phyloP scores from a whole-genome alignment of 2,329 filamentous ascomycete genomes.

The Hypoxylon sp. region DNA sequence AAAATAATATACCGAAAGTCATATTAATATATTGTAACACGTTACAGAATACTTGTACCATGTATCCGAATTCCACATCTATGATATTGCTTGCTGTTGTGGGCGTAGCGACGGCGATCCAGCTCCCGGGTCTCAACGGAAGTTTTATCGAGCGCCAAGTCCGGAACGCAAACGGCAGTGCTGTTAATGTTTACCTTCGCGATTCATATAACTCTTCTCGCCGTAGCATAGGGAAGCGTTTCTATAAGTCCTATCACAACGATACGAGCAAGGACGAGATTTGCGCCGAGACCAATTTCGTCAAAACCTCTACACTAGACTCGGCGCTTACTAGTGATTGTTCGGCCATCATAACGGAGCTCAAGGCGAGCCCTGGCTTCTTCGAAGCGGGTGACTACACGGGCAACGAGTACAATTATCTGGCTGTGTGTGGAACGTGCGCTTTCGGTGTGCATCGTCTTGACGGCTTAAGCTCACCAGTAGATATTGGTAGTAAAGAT shows the following conservation, averaged over 20 bases:
- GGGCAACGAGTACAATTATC: slow-evolving; percentile 19
- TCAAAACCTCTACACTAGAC: slow-evolving; percentile 24
- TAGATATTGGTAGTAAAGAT: slow-evolving; percentile 39
- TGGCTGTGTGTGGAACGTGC: slow-evolving; percentile 33
- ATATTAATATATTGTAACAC: background rate
- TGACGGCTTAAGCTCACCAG: slow-evolving; percentile 25
- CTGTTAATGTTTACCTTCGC: slow-evolving; percentile 21
- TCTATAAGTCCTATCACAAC: slow-evolving; percentile 36
- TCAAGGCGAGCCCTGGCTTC: slow-evolving; percentile 23
- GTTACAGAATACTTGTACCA: slow-evolving; percentile 2
- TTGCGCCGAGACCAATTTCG: slow-evolving; percentile 41
- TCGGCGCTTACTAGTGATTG: slow-evolving; percentile 35
- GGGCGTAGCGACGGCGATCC: slow-evolving; percentile 5
- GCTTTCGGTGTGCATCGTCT: slow-evolving; percentile 38
- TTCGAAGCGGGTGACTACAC: slow-evolving; percentile 36
- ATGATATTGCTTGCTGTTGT: background rate
- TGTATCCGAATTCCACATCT: slow-evolving; percentile 6
- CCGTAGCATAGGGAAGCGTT: slow-evolving; percentile 22
- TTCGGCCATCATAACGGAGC: slow-evolving; percentile 24
- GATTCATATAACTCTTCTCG: slow-evolving; percentile 21
- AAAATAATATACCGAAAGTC: background rate
- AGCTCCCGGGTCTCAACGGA: slow-evolving; percentile 18
- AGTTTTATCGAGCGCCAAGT: slow-evolving; percentile 21
- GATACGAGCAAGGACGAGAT: slow-evolving; percentile 27
- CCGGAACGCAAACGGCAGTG: slow-evolving; percentile 24